Conservation (phyloP, 352 stramenopile genomes). For the Saprolegnia diclina region DNA sequence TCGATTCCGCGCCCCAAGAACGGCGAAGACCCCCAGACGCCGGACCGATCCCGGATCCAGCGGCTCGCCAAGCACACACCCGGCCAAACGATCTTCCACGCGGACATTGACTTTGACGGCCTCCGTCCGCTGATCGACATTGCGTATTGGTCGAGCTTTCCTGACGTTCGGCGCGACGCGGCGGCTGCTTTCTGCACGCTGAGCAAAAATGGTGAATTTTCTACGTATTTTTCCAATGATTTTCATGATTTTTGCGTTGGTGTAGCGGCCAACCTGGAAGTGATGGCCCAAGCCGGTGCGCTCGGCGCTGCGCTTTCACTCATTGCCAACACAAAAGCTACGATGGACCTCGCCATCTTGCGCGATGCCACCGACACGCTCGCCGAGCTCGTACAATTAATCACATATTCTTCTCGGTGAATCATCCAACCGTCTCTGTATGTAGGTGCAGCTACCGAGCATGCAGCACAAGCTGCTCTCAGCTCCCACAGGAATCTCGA, state of each 20-base stretch:
- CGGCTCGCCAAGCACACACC: background rate
- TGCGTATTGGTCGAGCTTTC: conserved; percentile 80
- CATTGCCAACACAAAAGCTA: conserved; percentile 43
- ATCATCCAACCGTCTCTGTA: conserved; percentile 13
- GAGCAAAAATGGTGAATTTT: conserved; percentile 52
- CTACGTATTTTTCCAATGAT: background rate
- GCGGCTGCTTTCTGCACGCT: conserved; percentile 67
- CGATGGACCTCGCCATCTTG: conserved; percentile 53
- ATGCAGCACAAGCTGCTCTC: conserved; percentile 61
- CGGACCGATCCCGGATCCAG: background rate
- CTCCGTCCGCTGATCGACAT: conserved; percentile 76
- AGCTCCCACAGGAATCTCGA: conserved; percentile 59
- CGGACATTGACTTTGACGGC: conserved; percentile 60
- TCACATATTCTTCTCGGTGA: background rate
- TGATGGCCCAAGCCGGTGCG: conserved; percentile 59
- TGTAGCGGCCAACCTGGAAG: conserved; percentile 55
- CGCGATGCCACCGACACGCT: conserved; percentile 62
- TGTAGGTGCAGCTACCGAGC: conserved; percentile 36
- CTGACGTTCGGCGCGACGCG: conserved; percentile 72
- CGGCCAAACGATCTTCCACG: conserved; percentile 26
- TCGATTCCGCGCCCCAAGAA: background rate
- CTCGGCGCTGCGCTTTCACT: conserved; percentile 74
- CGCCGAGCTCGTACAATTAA: conserved; percentile 34
- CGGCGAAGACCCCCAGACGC: background rate
- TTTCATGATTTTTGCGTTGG: background rate